A percentile compares a stretch with the other conserved stretches of the same genome.
Evolutionary conservation across 75 land plant species (phyloP).

Genomic region (Pseudotsuga menziesii): DNA sequence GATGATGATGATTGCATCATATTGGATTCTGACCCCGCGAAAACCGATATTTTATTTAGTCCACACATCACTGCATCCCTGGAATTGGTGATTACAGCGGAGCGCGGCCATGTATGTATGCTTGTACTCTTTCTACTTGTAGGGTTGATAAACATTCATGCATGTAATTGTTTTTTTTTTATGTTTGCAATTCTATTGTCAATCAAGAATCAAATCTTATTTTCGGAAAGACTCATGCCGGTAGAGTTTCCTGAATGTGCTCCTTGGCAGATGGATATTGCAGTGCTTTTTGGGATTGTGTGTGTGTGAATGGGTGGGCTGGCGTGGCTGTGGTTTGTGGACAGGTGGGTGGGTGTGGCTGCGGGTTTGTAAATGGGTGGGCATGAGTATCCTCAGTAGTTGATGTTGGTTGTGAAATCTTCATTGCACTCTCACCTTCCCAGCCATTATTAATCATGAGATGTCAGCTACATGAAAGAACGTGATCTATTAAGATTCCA

Average conservation of each 20-base stretch:
- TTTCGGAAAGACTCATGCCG: background rate
- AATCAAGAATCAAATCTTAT: too few species aligned
- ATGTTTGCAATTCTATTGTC: too few species aligned
- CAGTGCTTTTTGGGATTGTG: background rate
- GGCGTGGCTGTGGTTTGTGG: too few species aligned
- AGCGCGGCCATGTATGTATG: background rate
- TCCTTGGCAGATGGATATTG: background rate
- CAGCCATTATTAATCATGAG: background rate
- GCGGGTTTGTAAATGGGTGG: too few species aligned
- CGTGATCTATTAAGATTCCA: background rate
- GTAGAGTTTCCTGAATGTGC: background rate
- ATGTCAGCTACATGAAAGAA: background rate
- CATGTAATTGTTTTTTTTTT: too few species aligned
- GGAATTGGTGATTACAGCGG: background rate
- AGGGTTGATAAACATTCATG: too few species aligned
- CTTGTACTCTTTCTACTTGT: background rate
- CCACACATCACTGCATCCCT: background rate
- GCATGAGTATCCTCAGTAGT: background rate
- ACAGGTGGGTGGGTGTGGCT: too few species aligned
- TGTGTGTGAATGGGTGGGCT: too few species aligned
- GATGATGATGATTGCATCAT: slow-evolving; percentile 1
- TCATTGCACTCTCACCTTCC: background rate
- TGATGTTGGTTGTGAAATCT: background rate
- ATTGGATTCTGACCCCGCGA: background rate
- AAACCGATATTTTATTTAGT: background rate